phyloP scores from a whole-genome alignment of 139 green algal species.

The Astrephomene gubernaculifera region DNA sequence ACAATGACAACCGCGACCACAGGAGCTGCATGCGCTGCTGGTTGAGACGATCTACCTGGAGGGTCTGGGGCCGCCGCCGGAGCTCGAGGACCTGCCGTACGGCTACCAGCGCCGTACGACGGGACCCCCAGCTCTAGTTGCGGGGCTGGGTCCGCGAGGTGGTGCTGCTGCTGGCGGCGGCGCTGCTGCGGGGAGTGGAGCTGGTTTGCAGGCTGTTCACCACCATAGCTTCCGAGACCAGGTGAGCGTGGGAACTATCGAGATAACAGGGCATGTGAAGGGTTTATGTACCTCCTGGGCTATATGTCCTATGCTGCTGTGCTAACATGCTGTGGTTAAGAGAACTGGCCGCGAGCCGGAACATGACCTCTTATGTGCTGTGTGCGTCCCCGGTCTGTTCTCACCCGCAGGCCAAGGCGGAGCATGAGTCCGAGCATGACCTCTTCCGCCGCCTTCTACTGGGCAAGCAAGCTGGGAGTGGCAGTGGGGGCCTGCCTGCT shows the following conservation, averaged over 20 bases:
- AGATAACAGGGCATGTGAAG: too few species aligned
- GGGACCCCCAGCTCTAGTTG: too few species aligned
- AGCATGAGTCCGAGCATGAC: slow-evolving; percentile 50
- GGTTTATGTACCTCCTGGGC: too few species aligned
- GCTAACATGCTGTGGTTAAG: too few species aligned
- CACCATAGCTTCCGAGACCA: slow-evolving; percentile 18
- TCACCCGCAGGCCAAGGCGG: slow-evolving; percentile 16
- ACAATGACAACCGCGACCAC: too few species aligned
- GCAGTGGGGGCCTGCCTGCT: background rate
- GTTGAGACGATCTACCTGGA: slow-evolving; percentile 12
- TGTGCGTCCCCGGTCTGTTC: too few species aligned
- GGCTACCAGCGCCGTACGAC: slow-evolving; percentile 20
- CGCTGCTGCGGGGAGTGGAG: background rate
- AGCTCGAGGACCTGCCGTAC: slow-evolving; percentile 39
- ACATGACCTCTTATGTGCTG: too few species aligned
- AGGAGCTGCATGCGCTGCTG: slow-evolving; percentile 21
- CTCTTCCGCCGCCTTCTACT: slow-evolving; percentile 46
- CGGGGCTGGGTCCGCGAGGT: too few species aligned
- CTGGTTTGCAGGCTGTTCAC: too few species aligned
- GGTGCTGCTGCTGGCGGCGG: background rate
- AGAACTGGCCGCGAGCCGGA: too few species aligned
- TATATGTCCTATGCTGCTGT: too few species aligned
- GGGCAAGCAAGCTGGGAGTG: background rate
- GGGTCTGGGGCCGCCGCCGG: slow-evolving; percentile 27
- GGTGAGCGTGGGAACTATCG: background rate